A percentile compares a stretch with the other conserved stretches of the same genome.
Evolutionary conservation across 2,329 filamentous ascomycete genomes (phyloP).

Genomic region (Calonectria montana): DNA sequence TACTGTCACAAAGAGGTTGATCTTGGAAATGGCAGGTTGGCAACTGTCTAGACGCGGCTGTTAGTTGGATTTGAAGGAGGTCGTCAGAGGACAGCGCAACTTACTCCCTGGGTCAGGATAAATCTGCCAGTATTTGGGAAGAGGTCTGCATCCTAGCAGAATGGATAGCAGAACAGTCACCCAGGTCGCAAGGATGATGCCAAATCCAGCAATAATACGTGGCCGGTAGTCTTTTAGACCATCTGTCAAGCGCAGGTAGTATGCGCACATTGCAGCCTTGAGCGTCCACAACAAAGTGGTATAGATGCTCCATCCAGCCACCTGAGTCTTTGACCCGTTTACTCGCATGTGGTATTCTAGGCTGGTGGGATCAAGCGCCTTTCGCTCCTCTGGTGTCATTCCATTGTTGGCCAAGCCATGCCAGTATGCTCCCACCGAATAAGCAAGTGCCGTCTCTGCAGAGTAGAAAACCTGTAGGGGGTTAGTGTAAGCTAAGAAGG

Average conservation of each 20-base stretch:
- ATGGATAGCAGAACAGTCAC: constrained; percentile 59
- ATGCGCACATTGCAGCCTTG: constrained; percentile 64
- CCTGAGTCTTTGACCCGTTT: constrained; percentile 63
- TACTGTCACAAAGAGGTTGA: constrained; percentile 60
- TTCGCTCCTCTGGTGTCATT: constrained; percentile 62
- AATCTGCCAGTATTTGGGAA: constrained; percentile 68
- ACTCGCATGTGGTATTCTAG: constrained; percentile 53
- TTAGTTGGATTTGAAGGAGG: constrained; percentile 14
- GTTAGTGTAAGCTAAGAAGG: constrained; percentile 56
- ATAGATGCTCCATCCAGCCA: constrained; percentile 65
- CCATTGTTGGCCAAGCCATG: constrained; percentile 63
- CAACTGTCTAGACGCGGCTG: constrained; percentile 48
- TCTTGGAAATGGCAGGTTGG: constrained; percentile 59
- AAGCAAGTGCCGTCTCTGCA: constrained; percentile 60
- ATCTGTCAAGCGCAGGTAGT: constrained; percentile 62
- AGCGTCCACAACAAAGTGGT: constrained; percentile 61
- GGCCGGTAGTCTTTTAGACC: constrained; percentile 21
- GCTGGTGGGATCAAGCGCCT: constrained; percentile 52
- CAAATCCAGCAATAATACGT: constrained; percentile 59
- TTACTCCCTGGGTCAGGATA: constrained; percentile 65
- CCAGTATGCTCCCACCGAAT: constrained; percentile 57
- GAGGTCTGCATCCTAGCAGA: constrained; percentile 62
- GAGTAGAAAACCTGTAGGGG: constrained; percentile 58
- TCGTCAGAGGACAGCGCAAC: constrained; percentile 33
- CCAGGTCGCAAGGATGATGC: constrained; percentile 58